Evolutionary conservation across 257 asterid species (phyloP).

Genomic region (Gentiana straminea): DNA sequence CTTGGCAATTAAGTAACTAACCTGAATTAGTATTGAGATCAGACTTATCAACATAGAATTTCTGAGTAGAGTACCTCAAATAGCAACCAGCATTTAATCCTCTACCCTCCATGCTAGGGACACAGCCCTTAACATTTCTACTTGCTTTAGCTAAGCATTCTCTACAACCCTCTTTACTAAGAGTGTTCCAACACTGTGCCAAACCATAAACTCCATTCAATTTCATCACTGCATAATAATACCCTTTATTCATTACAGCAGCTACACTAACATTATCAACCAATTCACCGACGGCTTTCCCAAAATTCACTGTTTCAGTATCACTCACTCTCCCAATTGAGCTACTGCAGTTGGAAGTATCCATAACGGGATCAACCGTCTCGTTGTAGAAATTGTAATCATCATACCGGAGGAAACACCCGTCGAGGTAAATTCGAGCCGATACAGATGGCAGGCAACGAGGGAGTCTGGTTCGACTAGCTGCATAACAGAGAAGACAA

Average conservation of each 20-base stretch:
- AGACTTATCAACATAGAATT: slow-evolving; percentile 38
- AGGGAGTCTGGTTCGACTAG: slow-evolving; percentile 60
- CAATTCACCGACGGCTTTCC: slow-evolving; percentile 25
- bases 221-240: slow-evolving; percentile 28
- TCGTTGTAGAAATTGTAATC: slow-evolving; percentile 37
- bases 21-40: slow-evolving; percentile 20
- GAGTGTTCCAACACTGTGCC: slow-evolving; percentile 79
- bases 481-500: slow-evolving; percentile 73
- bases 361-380: slow-evolving; percentile 29
- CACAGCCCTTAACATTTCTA: slow-evolving; percentile 32
- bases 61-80: slow-evolving; percentile 63
- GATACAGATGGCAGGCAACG: slow-evolving; percentile 48
- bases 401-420: slow-evolving; percentile 76
- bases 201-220: slow-evolving; percentile 57
- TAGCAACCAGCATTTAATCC: slow-evolving; percentile 73
- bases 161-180: slow-evolving; percentile 47
- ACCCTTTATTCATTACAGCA: slow-evolving; percentile 35
- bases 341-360: slow-evolving; percentile 39
- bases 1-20: slow-evolving; percentile 12
- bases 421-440: slow-evolving; percentile 66
- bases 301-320: slow-evolving; percentile 21
- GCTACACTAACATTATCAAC: slow-evolving; percentile 28
- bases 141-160: slow-evolving; percentile 64
- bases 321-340: slow-evolving; percentile 15
- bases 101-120: slow-evolving; percentile 69